Evolutionary conservation across 2,329 filamentous ascomycete genomes (phyloP), one percentile per base, ranked within the genome.

Genomic region (Monilinia fructigena): DNA sequence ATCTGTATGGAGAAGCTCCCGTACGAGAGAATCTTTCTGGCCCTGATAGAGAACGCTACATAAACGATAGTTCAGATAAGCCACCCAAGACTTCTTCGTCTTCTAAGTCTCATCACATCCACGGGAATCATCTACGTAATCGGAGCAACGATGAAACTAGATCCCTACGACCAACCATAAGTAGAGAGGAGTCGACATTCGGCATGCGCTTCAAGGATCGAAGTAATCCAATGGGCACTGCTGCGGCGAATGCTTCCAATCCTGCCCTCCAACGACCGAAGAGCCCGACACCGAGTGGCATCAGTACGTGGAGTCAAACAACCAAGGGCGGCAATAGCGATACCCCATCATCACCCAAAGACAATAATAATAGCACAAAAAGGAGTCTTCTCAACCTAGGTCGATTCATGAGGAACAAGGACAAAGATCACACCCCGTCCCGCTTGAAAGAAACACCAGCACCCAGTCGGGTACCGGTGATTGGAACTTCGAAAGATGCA

Each of bases 271-370:
- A 80, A 71, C 88, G 93, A 70, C 88, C 91, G 16, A 86, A 90
- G 68, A 96, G 93, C 77, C 92, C 93, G 35, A 91, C 92, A 0
- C 90, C 93, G 10, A 95, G 91, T 77, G 82, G 85, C 53, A 85
- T 85, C 72, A 92, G 89, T 74, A 83, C 80, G 28, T 80, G 80
- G 78, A 85, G 78, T 75, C 70, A 69, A 60, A 56, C 72, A 4
- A 65, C 69, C 16, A 74, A 66, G 54, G 61, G 56, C 12, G 54
- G 67, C n/a, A 53, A 53, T 10, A 70, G 70, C 79, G 74, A 87
- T 83, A 76, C 87, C 86, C 70, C 82, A 80, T 74, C 72, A 38
- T 79, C 80, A 7, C 75, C 75, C 16, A 73, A 71, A n/a, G 65
- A 69, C 68, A 79, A 73, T 55, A 48, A 54, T 11, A 73, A 72